Base-by-base conservation (phyloP, 75 land plant genomes). In the Pinus taeda region DNA sequence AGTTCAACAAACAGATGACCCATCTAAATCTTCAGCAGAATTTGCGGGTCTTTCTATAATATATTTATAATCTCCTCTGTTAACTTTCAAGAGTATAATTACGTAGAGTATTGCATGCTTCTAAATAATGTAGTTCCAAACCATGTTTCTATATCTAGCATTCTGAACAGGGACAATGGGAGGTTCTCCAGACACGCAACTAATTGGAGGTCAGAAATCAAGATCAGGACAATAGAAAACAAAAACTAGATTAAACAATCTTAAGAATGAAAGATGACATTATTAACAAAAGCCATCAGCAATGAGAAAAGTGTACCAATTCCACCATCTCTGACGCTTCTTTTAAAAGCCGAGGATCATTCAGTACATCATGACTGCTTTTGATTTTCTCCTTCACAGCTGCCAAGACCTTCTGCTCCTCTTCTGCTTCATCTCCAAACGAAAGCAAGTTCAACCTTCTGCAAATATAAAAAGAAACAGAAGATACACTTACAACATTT, bases 371-470 rank as follows among this genome's bases (percentile, higher is more conserved):
- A 84, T 97, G 99, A 79, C 97, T 97, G 78, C 99, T 97, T 82
- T 88, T 95, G 62, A 97, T 93, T 74, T 90, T 97, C 30, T 74
- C 83, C 77, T 91, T 89, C 2, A 86, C 83, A 73, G 64, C 80
- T 26, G 83, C 84, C 64, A 84, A 57, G 53, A 82, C 92, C 71
- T 91, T 88, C 82, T 97, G 98, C 71, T 97, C 99, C 74, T 94
- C 92, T 83, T 93, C 94, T 59, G 90, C 99, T 85, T 97, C 99
- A 79, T 97, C 99, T 59, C 99, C 99, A 85, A 97, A 97, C 37
- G 99, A 97, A 45, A 97, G 89, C 81, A 97, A 79, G 71, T 87
- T 97, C 59, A 97, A 71, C 79, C 92, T 89, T 81, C 97, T 96
- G 76, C 73, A 71, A 82, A 39, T 22, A 26, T 29, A 58, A 20